These are phyloP conservation scores for Phaeosphaeriaceae sp. DNA, from an alignment of 2,329 filamentous ascomycete genomes.

Conservation along the genomic window DNA sequence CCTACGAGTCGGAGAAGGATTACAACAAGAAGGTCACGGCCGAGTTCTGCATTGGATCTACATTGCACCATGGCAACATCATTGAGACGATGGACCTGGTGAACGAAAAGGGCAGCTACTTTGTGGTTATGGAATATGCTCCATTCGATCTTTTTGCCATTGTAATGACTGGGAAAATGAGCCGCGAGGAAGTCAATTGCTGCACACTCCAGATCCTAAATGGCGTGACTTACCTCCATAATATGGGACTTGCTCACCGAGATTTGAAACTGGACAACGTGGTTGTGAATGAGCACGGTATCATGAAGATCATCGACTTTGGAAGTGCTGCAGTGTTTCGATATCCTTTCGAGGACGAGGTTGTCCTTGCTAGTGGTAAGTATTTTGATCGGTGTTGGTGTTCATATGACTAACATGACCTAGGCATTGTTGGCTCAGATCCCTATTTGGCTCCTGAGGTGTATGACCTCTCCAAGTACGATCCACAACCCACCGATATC, in stretches of 20 bases:
- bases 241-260: slow-evolving; percentile 91
- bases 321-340: slow-evolving; percentile 96
- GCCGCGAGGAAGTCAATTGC: slow-evolving; percentile 86
- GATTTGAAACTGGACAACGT: slow-evolving; percentile 98
- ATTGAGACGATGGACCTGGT: slow-evolving; percentile 98
- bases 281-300: slow-evolving; percentile 92
- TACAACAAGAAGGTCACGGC: slow-evolving; percentile 98
- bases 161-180: slow-evolving; percentile 99
- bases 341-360: slow-evolving; percentile 93
- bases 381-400: slow-evolving; percentile 5
- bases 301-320: slow-evolving; percentile 99
- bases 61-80: slow-evolving; percentile 95
- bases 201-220: slow-evolving; percentile 93
- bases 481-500: slow-evolving; percentile 91
- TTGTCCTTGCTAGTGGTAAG: slow-evolving; percentile 81
- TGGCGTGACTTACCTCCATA: slow-evolving; percentile 92
- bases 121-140: slow-evolving; percentile 98
- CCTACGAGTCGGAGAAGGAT: slow-evolving; percentile 91
- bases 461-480: slow-evolving; percentile 91
- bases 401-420: slow-evolving; percentile 18
- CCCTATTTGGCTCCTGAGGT: slow-evolving; percentile 97
- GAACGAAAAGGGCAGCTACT: slow-evolving; percentile 93
- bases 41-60: slow-evolving; percentile 97
- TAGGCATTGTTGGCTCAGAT: slow-evolving; percentile 83
- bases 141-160: slow-evolving; percentile 96